These are phyloP conservation scores for Boletus sp. DNA, from an alignment of 768 basidiomycete genomes.

Conservation along the genomic window DNA sequence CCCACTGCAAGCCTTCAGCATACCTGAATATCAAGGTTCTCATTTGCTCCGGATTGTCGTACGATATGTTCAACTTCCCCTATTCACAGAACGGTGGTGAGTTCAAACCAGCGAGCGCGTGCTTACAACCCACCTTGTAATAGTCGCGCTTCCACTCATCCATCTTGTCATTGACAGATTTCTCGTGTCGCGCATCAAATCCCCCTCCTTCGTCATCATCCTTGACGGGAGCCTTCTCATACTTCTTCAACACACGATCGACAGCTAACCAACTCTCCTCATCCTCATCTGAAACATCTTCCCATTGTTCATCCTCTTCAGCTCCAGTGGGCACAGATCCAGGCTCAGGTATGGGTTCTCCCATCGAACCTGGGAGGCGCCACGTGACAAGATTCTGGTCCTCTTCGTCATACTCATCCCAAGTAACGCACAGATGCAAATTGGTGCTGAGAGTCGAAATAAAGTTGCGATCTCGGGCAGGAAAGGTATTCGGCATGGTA, in stretches of 20 bases:
- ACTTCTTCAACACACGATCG: constrained; percentile 81
- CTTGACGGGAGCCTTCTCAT: constrained; percentile 75
- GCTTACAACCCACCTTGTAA: constrained; percentile 72
- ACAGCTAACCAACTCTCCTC: constrained; percentile 72
- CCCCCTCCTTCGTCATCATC: constrained; percentile 69
- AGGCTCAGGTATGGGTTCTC: constrained; percentile 32
- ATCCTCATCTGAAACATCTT: constrained; percentile 51
- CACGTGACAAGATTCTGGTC: constrained; percentile 74
- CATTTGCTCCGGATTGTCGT: constrained; percentile 65
- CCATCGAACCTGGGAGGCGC: constrained; percentile 49
- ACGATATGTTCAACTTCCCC: constrained; percentile 86
- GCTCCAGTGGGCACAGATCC: constrained; percentile 39
- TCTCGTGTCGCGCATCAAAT: constrained; percentile 77
- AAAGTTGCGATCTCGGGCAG: constrained; percentile 78
- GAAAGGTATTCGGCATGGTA: constrained; percentile 72
- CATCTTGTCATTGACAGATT: constrained; percentile 77
- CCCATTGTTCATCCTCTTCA: constrained; percentile 49
- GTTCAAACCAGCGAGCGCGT: background rate
- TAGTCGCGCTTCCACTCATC: constrained; percentile 88
- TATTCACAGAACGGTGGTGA: constrained; percentile 31
- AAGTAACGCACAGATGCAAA: constrained; percentile 73
- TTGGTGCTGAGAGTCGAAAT: constrained; percentile 73
- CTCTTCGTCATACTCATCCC: constrained; percentile 91
- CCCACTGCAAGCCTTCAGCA: constrained; percentile 96
- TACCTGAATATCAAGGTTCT: constrained; percentile 73